Evolutionary conservation across 257 asterid species (phyloP).

Genomic region (Lantana camara): DNA sequence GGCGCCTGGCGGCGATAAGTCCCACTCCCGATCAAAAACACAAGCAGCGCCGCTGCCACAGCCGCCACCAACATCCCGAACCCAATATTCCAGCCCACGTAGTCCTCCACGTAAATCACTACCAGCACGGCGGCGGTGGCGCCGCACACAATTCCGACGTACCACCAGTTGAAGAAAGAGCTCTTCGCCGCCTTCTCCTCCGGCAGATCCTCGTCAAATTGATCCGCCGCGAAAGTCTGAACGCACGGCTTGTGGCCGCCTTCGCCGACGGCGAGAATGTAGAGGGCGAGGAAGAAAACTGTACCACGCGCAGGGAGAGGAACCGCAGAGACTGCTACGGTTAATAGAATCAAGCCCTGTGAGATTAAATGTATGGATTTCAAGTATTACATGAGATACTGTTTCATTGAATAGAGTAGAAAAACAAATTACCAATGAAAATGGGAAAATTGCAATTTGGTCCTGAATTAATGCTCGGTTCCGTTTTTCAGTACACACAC

Average conservation of each 20-base stretch:
- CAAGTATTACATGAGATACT: neutral
- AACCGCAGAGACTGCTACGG: slow-evolving; percentile 31
- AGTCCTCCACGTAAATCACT: slow-evolving; percentile 50
- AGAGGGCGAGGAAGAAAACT: slow-evolving; percentile 47
- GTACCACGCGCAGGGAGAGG: slow-evolving; percentile 13
- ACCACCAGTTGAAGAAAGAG: slow-evolving; percentile 69
- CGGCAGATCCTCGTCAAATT: slow-evolving; percentile 45
- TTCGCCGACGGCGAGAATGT: slow-evolving; percentile 45
- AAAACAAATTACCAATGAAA: too few species aligned
- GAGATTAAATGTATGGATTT: too few species aligned
- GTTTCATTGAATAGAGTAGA: slow-evolving; percentile 13
- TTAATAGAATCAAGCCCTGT: slow-evolving; percentile 43
- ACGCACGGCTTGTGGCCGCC: slow-evolving; percentile 74
- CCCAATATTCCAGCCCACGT: slow-evolving; percentile 46
- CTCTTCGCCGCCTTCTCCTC: slow-evolving; percentile 39
- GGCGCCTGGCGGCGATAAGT: slow-evolving; percentile 45
- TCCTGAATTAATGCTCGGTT: too few species aligned
- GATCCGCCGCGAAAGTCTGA: slow-evolving; percentile 60
- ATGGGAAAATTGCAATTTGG: too few species aligned
- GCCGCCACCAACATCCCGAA: slow-evolving; percentile 46
- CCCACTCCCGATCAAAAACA: slow-evolving; percentile 40
- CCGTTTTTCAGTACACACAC: too few species aligned
- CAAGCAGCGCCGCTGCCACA: slow-evolving; percentile 34
- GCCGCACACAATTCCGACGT: slow-evolving; percentile 49
- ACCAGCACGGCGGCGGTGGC: slow-evolving; percentile 46